Base-by-base conservation (phyloP, 371 early-diverging fungal genomes). In the Mortierella sp. region DNA sequence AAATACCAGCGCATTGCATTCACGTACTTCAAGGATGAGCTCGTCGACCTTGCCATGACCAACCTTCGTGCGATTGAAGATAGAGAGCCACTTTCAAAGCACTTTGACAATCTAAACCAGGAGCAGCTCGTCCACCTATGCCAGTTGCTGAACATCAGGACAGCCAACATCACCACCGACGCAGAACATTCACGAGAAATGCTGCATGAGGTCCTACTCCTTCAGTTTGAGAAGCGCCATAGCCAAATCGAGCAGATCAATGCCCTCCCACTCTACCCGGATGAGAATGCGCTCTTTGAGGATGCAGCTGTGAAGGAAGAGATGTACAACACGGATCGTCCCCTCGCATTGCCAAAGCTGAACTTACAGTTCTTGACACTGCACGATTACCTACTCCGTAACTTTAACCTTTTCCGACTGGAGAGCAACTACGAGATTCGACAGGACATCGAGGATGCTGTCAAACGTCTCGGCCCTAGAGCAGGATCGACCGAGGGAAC, bases 291-390 rank as follows among this genome's bases (percentile, higher is more conserved):
- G 31, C 56, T 90, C 14, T 90, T 90, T 52, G 82, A 80, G 55
- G 87, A 87, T 42, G 79, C 82, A 3, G 64, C 88, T 2, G 79
- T 86, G 15, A 81, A 83, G 51, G 83, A 87, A 14, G 87, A 90
- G 64, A 79, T 79, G 46, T 94, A 92, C 70, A 68, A 84, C 8
- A 89, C 92, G 28, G 90, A 86, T 37, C 81, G 87, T 17, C 90
- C 92, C 23, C 73, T 95, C 14, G 87, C 95, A 0, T 80, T 95
- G 9, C 98, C 99, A 3, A 95, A 96, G 64, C 84, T 99, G 42
- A 93, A 92, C 56, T 82, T 98, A 27, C 99, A 99, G 79, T 99
- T 92, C 75, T 82, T 99, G 73, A 93, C 97, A 0, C 66, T 96
- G 17, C 90, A 90, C 63, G 99, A 99, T 70, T 97, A 97, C 75